These are phyloP conservation scores for Komagataella kurtzmanii DNA, from an alignment of 805 yeast species.

Conservation along the genomic window DNA sequence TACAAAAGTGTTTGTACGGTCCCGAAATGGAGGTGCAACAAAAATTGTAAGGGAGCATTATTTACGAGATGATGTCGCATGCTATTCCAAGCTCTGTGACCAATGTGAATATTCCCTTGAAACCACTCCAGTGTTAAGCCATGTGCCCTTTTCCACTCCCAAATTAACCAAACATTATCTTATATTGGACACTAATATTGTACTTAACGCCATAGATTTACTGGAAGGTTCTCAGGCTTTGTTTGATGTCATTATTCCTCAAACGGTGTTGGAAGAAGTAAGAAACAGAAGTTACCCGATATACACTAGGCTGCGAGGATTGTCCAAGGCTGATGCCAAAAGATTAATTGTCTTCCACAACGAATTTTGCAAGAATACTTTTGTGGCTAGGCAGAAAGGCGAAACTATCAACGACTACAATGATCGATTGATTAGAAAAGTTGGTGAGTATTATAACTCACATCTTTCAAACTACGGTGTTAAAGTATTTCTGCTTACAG, in stretches of 20 bases:
- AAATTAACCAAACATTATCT: constrained; percentile 63
- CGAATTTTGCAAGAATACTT: constrained; percentile 71
- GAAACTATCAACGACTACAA: constrained; percentile 84
- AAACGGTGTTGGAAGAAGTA: constrained; percentile 88
- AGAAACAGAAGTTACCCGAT: constrained; percentile 79
- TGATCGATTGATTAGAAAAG: constrained; percentile 76
- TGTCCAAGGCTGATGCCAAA: constrained; percentile 66
- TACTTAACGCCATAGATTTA: constrained; percentile 78
- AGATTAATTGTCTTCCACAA: constrained; percentile 87
- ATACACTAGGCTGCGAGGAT: constrained; percentile 67
- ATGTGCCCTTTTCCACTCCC: constrained; percentile 33
- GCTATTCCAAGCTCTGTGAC: constrained; percentile 62
- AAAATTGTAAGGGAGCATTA: constrained; percentile 93
- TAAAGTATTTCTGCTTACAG: constrained; percentile 49
- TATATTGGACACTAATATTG: constrained; percentile 79
- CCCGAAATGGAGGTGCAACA: constrained; percentile 80
- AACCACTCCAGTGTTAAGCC: constrained; percentile 57
- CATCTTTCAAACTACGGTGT: constrained; percentile 42
- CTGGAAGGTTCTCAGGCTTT: constrained; percentile 68
- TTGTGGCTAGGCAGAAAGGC: constrained; percentile 40
- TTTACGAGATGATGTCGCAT: constrained; percentile 83
- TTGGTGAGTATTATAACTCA: constrained; percentile 54
- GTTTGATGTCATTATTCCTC: constrained; percentile 88
- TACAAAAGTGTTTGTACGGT: constrained; percentile 83
- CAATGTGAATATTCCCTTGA: constrained; percentile 59